phyloP scores from a whole-genome alignment of 257 asterid species.

The Anisodus tanguticus region DNA sequence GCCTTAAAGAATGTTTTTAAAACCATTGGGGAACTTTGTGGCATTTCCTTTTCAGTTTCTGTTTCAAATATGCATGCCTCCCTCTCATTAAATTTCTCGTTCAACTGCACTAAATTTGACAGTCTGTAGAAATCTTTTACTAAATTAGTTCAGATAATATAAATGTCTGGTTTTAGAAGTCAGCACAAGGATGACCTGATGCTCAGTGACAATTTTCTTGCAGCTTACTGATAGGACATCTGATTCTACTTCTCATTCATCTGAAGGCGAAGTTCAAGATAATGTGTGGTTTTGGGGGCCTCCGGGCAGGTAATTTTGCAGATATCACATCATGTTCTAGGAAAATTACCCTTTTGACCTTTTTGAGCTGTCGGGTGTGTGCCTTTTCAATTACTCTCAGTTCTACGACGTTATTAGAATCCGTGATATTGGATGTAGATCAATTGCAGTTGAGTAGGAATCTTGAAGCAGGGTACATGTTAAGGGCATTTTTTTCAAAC shows the following conservation, averaged over 20 bases:
- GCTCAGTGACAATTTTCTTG: slow-evolving; percentile 34
- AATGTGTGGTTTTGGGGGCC: slow-evolving; percentile 54
- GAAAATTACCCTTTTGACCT: slow-evolving; percentile 21
- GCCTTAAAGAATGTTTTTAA: not conserved
- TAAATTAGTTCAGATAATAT: not conserved
- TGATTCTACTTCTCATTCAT: slow-evolving; percentile 61
- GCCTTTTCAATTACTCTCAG: not conserved
- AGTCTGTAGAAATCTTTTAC: not conserved
- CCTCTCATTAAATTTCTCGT: not conserved
- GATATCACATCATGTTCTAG: slow-evolving; percentile 3
- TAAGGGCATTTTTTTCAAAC: not conserved
- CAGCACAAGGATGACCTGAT: slow-evolving; percentile 10
- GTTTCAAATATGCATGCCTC: slow-evolving; percentile 1
- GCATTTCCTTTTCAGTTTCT: not conserved
- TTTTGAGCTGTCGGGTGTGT: not conserved
- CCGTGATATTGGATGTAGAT: not conserved
- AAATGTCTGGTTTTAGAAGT: slow-evolving; percentile 15
- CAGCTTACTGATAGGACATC: slow-evolving; percentile 64
- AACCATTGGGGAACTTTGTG: not conserved
- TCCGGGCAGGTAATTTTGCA: slow-evolving; percentile 58
- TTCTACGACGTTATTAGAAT: not conserved
- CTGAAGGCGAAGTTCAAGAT: slow-evolving; percentile 56
- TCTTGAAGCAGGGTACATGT: not conserved
- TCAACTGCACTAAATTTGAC: not conserved
- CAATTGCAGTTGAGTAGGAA: slow-evolving; percentile 4